These are phyloP conservation scores for Penicillium canariense DNA, from an alignment of 495 filamentous ascomycete genomes.

Conservation along the genomic window DNA sequence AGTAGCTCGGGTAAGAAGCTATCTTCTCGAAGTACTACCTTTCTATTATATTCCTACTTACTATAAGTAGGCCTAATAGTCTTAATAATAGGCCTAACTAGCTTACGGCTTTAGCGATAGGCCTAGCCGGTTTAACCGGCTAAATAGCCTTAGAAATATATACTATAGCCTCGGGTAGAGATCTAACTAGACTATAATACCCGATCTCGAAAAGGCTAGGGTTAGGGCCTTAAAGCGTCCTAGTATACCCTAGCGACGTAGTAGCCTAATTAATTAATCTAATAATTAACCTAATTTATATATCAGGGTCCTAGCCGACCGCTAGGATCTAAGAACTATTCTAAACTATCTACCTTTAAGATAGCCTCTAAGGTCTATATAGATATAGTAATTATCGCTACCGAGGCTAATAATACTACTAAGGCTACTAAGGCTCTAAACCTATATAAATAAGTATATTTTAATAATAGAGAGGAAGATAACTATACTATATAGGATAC, in stretches of 20 bases:
- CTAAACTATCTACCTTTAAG: neutral
- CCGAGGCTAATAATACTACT: too few species aligned
- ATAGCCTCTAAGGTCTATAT: neutral
- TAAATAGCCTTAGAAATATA: neutral
- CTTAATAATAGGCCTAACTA: too few species aligned
- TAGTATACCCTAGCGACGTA: neutral
- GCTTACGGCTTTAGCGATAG: too few species aligned
- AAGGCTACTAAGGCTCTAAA: neutral
- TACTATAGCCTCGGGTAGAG: neutral
- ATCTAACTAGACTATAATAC: neutral
- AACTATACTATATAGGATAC: neutral
- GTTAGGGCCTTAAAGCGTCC: neutral
- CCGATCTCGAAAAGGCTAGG: neutral
- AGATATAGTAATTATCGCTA: neutral
- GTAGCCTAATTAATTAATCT: too few species aligned
- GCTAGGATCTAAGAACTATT: neutral
- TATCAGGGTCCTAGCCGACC: too few species aligned
- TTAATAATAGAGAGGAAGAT: neutral
- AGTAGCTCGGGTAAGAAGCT: neutral
- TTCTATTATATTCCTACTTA: neutral
- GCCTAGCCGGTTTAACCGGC: neutral
- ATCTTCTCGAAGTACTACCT: neutral
- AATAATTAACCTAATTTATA: neutral
- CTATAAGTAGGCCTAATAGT: neutral
- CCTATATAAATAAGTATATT: neutral